phyloP scores from a whole-genome alignment of 2,329 filamentous ascomycete genomes.

The Fusarium verrucosum region DNA sequence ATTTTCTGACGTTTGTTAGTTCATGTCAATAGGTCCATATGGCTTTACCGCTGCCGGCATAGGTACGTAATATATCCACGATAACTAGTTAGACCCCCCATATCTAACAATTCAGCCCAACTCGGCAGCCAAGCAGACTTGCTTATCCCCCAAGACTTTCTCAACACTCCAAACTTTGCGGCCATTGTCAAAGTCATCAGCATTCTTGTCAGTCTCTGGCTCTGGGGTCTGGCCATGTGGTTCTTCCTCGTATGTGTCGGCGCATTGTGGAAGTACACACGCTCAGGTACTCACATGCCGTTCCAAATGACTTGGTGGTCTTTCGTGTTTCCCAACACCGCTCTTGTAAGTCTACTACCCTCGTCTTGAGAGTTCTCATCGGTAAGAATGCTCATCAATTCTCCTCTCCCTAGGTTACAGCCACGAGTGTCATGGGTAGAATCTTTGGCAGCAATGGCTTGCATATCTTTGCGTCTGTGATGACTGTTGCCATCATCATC shows the following conservation, averaged over 20 bases:
- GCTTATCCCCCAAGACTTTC: constrained; percentile 56
- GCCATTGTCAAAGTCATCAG: constrained; percentile 59
- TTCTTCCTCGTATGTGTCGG: constrained; percentile 85
- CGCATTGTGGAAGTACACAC: constrained; percentile 74
- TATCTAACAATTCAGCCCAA: constrained; percentile 48
- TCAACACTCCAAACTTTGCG: constrained; percentile 54
- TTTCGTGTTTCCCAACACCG: constrained; percentile 84
- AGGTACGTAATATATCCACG: constrained; percentile 13
- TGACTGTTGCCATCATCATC: constrained; percentile 71
- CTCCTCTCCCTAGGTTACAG: constrained; percentile 58
- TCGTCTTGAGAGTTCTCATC: neutral
- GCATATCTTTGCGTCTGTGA: constrained; percentile 71
- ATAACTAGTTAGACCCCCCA: neutral
- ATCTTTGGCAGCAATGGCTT: constrained; percentile 69
- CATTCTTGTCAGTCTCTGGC: constrained; percentile 76
- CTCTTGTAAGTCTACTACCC: constrained; percentile 55
- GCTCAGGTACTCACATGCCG: constrained; percentile 66
- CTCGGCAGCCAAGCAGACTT: constrained; percentile 55
- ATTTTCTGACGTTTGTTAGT: constrained; percentile 53
- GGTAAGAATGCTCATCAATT: neutral
- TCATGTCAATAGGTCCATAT: constrained; percentile 81
- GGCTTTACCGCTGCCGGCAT: constrained; percentile 65
- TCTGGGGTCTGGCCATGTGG: constrained; percentile 85
- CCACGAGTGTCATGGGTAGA: constrained; percentile 75
- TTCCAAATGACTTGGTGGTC: constrained; percentile 90